A percentile compares a stretch with the other conserved stretches of the same genome.
phyloP scores from a whole-genome alignment of 768 basidiomycete species.

The Mycena albidolilacea region DNA sequence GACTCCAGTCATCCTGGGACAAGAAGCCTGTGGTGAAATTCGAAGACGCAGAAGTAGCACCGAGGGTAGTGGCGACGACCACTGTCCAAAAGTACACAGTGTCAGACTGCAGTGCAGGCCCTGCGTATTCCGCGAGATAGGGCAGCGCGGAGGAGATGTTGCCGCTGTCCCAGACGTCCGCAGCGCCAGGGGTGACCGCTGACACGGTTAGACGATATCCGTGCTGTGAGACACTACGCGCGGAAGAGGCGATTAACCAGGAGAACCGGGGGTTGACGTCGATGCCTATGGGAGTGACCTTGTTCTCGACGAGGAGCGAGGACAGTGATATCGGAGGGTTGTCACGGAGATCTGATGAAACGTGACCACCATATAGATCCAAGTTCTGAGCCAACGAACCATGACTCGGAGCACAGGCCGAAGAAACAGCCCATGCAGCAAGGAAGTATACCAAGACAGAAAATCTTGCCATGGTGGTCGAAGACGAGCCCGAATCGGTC shows the following conservation, averaged over 20 bases:
- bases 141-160: conserved; percentile 39
- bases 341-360: background rate
- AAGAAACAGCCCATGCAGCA: background rate
- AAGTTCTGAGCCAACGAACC: background rate
- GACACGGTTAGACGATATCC: conserved; percentile 46
- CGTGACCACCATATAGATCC: background rate
- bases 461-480: background rate
- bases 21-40: conserved; percentile 46
- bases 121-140: conserved; percentile 45
- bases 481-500: no score
- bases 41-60: conserved; percentile 40
- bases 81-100: conserved; percentile 47
- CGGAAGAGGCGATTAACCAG: conserved; percentile 42
- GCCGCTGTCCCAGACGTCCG: conserved; percentile 46
- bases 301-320: conserved; percentile 44
- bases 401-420: background rate
- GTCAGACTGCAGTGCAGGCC: conserved; percentile 42
- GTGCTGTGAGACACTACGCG: conserved; percentile 38
- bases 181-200: conserved; percentile 29
- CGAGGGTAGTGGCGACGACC: conserved; percentile 40
- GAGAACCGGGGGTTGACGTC: conserved; percentile 47
- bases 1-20: conserved; percentile 39
- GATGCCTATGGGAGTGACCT: conserved; percentile 43
- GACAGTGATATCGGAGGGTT: conserved; percentile 15
- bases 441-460: background rate